Base-by-base conservation (phyloP, 331 rosid genomes). In the Prunus yedoensis region DNA sequence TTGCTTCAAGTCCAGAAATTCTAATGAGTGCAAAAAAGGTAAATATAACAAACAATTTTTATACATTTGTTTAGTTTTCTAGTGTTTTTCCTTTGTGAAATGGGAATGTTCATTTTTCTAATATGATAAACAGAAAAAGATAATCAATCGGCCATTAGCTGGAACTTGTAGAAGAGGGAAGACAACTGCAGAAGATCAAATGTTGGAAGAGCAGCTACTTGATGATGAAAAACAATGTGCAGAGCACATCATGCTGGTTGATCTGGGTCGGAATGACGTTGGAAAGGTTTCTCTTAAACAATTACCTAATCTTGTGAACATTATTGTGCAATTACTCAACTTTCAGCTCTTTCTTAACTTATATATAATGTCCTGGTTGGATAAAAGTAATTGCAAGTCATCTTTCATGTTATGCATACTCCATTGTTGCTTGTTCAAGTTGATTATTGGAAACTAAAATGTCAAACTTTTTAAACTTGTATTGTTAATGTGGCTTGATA, bases 1-100 rank as follows among this genome's bases (percentile, higher is more conserved):
- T 91, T 75, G 96, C 96, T 67, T 91, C 97, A 70, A 93, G 98
- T 89, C 97, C 98, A 5, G 98, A 91, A 81, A 91, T 91, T 78
- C 93, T 93, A 68, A 87, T 91, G 9, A 84, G 90, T 38, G 89
- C 83, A 27, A 88, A 87, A 76, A 84, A 87, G 96, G 97, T 93
- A 78, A 70, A n/a, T 17, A 54, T 21, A 32, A 3, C 68, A 6
- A 18, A 15, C 13, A 10, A 4, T 58, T 23, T 58, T 16, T 1
- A 28, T 58, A 4, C 0, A 35, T 35, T 35, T 35, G 9, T 35
- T 5, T 35, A 35, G 41, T 35, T 6, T 35, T 35, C 41, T 15
- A 1, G 5, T 17, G n/a, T 35, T 43, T 68, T 15, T 47, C 14
- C 8, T 25, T 0, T 41, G 58, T 68, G 73, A 68, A 25, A 47